Evolutionary conservation across 2,329 filamentous ascomycete species (phyloP), one percentile per base, ranked within the genome.

Genomic region (Talaromyces sp.): DNA sequence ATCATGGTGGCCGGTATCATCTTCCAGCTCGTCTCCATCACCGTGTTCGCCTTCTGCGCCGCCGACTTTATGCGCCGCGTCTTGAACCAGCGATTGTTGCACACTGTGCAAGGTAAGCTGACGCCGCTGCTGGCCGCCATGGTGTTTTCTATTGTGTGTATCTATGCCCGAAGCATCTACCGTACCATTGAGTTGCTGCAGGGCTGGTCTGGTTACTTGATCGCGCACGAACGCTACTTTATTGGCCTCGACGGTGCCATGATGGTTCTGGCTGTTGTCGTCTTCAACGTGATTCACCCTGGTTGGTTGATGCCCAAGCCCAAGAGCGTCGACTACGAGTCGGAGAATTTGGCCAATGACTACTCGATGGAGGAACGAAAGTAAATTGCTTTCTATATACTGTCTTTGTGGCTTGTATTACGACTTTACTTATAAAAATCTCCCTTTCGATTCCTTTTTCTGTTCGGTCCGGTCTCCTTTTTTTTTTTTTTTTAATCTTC

Each of bases 1-100:
- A 73, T 82, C 60, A 79, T 82, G 69, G 77, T 84, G 52, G 81
- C 80, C 1, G 85, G 85, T 14, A 81, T 88, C 23, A 75, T 81
- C n/a, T 79, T 87, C 60, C 85, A 88, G 66, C 81, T 87, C 47
- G 76, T 78, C 61, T 81, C 83, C 5, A 80, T 87, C 60, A 76
- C 80, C 34, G 62, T 82, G 60, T 87, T 88, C 70, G 79, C 79
- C 52, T 63, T 69, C 65, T 73, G 82, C 44, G 79, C 84, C 3
- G 72, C 65, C 4, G 74, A 76, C 55, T 85, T 85, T 66, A 69
- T 85, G 27, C 69, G 72, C 6, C 75, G 79, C 10, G 69, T 73
- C 3, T 33, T 70, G 53, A 68, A 68, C 10, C 61, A 62, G n/a
- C 64, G 51, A 3, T 65, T 75, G 0, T 56, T 74, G 23, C 65